Evolutionary conservation across 1,284 basidiomycete genomes (phyloP).

Genomic region (Cutaneotrichosporon sp.): DNA sequence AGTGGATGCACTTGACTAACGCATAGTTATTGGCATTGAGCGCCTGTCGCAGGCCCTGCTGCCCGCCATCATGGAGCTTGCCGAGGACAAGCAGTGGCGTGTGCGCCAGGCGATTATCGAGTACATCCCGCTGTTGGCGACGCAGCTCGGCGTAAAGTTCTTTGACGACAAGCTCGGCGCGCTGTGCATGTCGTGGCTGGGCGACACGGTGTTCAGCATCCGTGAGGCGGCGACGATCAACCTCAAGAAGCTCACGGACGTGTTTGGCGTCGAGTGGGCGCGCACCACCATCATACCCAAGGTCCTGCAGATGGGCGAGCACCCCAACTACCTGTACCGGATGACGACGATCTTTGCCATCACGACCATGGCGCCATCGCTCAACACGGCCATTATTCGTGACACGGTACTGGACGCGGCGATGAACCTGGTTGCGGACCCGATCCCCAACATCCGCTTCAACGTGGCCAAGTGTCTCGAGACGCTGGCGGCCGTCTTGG

Average conservation of each 20-base stretch:
- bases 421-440: slow-evolving; percentile 76
- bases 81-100: slow-evolving; percentile 99
- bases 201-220: slow-evolving; percentile 97
- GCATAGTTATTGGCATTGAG: slow-evolving; percentile 90
- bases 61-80: slow-evolving; percentile 95
- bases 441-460: slow-evolving; percentile 99
- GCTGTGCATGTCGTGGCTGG: slow-evolving; percentile 98
- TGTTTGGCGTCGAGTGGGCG: slow-evolving; percentile 98
- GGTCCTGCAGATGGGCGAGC: slow-evolving; percentile 94
- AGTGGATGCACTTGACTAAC: not conserved
- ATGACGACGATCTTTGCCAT: slow-evolving; percentile 99
- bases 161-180: slow-evolving; percentile 97
- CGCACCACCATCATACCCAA: slow-evolving; percentile 91
- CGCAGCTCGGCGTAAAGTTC: slow-evolving; percentile 92
- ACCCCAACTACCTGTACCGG: slow-evolving; percentile 95
- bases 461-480: slow-evolving; percentile 95
- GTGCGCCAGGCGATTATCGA: slow-evolving; percentile 99
- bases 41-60: slow-evolving; percentile 90
- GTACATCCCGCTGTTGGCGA: slow-evolving; percentile 93
- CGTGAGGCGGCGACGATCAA: slow-evolving; percentile 96
- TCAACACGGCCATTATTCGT: slow-evolving; percentile 77
- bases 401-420: slow-evolving; percentile 83
- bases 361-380: slow-evolving; percentile 93
- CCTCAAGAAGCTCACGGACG: slow-evolving; percentile 94
- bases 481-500: slow-evolving; percentile 70